Base-by-base conservation (phyloP, 169 alveolate genomes). In the Cryptosporidium baileyi region DNA sequence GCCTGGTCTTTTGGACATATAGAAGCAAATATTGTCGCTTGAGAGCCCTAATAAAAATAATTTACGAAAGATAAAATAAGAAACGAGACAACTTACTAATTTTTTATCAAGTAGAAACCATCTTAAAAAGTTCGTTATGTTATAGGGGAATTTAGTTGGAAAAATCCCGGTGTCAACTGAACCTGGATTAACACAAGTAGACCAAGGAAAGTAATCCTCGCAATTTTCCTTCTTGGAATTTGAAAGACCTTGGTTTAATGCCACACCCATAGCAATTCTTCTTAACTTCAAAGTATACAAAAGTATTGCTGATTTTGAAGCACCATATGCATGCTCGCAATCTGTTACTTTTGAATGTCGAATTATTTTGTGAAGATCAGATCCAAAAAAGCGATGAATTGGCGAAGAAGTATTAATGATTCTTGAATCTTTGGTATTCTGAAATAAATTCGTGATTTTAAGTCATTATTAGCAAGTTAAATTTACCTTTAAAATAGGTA, bases 141-240 rank as follows among this genome's bases (percentile, higher is more conserved):
- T 74, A 34, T 38, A 74, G 22, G 74, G 85, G 32, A 74, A 74
- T 51, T 17, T 13, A n/a, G 49, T 36, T 5, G 63, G 60, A 36
- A 54, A 74, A 32, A 74, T 74, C 6, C 41, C 19, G n/a, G 74
- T 74, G 26, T 36, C 38, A 15, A 74, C 85, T 3, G 85, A 74
- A 40, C 85, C 85, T 9, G 85, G 85, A 34, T 74, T 74, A n/a
- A 74, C 85, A 36, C 85, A 74, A 24, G 85, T 74, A 19, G 74
- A 74, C 85, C 85, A 74, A 1, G 85, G 65, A 57, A 54, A 57
- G 43, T 74, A 6, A 5, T 36, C 57, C 32, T 19, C 30, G 8
- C 26, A 30, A 3, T 38, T 30, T 15, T 17, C 54, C 17, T 11
- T 45, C 43, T 13, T 51, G 15, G 45, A 63, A 15, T 34, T 67